phyloP scores from a whole-genome alignment of 164 flowering plant genomes.

The Sextonia rubra region DNA sequence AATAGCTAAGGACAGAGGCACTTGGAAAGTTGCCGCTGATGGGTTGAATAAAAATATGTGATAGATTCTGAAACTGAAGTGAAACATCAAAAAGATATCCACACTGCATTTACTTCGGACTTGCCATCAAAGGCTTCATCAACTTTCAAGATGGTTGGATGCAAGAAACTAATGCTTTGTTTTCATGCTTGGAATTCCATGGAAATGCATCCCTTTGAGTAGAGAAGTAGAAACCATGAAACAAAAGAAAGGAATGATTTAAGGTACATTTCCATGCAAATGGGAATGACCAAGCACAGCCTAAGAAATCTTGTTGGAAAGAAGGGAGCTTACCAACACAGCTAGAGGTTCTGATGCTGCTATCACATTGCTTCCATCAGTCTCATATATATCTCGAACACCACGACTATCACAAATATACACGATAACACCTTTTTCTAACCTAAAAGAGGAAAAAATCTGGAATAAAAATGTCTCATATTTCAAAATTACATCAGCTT shows the following conservation, averaged over 20 bases:
- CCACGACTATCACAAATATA: conserved; percentile 94
- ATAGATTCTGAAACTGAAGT: too few species aligned
- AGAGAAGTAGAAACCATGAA: too few species aligned
- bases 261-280: too few species aligned
- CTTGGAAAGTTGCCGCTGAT: too few species aligned
- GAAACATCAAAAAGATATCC: too few species aligned
- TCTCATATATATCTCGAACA: conserved; percentile 90
- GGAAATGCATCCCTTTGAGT: too few species aligned
- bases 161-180: background rate
- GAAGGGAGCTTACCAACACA: conserved; percentile 58
- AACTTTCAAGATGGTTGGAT: background rate
- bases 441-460: conserved; percentile 42
- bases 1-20: too few species aligned
- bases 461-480: background rate
- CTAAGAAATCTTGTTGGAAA: background rate
- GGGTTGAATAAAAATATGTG: too few species aligned
- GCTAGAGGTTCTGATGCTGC: conserved; percentile 89
- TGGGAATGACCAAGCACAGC: too few species aligned
- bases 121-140: background rate
- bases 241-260: too few species aligned
- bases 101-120: too few species aligned
- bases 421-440: conserved; percentile 94
- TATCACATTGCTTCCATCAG: conserved; percentile 80
- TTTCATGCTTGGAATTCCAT: too few species aligned
- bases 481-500: background rate